A percentile compares a stretch with the other conserved stretches of the same genome.
Conservation (phyloP, 768 basidiomycete genomes). For the Rhizopogon vesiculosus region DNA sequence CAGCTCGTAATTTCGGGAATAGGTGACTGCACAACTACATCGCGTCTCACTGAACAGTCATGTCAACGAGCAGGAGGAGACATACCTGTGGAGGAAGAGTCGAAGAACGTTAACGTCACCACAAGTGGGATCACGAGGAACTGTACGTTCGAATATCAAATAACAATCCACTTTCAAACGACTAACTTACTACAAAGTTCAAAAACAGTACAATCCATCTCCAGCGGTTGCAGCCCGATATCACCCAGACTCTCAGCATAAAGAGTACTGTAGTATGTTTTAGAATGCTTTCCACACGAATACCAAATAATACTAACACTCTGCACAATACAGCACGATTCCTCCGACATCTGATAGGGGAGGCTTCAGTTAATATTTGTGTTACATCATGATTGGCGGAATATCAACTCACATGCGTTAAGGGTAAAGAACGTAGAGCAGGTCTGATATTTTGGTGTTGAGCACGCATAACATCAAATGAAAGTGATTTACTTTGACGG, state of each 20-base stretch:
- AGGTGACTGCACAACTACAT: no score
- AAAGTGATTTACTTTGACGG: not conserved
- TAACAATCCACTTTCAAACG: not conserved
- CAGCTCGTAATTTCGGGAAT: no score
- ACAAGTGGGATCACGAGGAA: no score
- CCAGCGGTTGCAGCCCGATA: not conserved
- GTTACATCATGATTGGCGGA: no score
- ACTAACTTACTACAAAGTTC: not conserved
- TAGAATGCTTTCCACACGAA: no score
- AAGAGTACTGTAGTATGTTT: not conserved
- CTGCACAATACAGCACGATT: not conserved
- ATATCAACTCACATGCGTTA: not conserved
- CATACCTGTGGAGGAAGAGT: no score
- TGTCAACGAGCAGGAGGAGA: no score
- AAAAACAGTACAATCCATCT: not conserved
- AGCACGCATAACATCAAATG: conserved; percentile 7
- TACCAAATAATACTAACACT: not conserved
- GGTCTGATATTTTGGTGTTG: not conserved
- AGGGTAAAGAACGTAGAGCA: not conserved
- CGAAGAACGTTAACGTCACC: no score
- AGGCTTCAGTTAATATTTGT: not conserved
- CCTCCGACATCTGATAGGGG: not conserved
- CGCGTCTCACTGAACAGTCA: no score
- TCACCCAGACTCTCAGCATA: not conserved
- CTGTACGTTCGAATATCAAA: no score